Evolutionary conservation across 371 early-diverging fungal genomes (phyloP), one percentile per base, ranked within the genome.

Genomic region (Rhizomucor miehei): DNA sequence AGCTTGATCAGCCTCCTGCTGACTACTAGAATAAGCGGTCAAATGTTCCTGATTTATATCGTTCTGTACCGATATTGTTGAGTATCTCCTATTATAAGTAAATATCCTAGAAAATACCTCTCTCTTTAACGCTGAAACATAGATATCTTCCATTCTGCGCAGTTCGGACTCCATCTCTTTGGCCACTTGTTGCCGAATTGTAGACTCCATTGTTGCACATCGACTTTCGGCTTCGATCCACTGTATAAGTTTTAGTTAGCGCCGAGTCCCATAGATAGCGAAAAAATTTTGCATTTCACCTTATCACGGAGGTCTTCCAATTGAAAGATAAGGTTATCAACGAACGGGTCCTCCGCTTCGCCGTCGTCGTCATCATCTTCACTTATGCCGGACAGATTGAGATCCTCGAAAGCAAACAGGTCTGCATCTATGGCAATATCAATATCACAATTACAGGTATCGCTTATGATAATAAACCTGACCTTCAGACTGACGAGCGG

Each of bases 151-250:
- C 65, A 77, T 73, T 39, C 59, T 57, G 16, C 67, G 69, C 13
- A 77, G 52, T 52, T 72, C 73, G 10, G 40, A 34, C 48, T 80
- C 73, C 40, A 80, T 61, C 47, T 81, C 79, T 12, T 56, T 57
- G 0, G 83, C 53, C 6, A 84, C 66, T 52, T 78, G 78, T 16
- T 73, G 69, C 14, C 86, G 71, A 20, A 80, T 71, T 37, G 79
- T 79, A 17, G 76, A 60, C 57, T 89, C 87, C 37, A 85, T 62
- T 2, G 63, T 60, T n/a, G 77, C 60, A 50, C 71, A 74, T 13
- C 79, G 71, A 25, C 73, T 69, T 65, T 86, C 85, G 16, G 81
- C 74, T 25, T 77, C 83, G 17, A 76, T 64, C 65, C 83, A 79
- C 74, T 77, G 44, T 34, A 12, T 8, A 23, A 9, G 44, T 34